Percentiles rank a stretch among this genome's conserved stretches.
phyloP scores from a whole-genome alignment of 345 rosid species.

The Abelmoschus esculentus region DNA sequence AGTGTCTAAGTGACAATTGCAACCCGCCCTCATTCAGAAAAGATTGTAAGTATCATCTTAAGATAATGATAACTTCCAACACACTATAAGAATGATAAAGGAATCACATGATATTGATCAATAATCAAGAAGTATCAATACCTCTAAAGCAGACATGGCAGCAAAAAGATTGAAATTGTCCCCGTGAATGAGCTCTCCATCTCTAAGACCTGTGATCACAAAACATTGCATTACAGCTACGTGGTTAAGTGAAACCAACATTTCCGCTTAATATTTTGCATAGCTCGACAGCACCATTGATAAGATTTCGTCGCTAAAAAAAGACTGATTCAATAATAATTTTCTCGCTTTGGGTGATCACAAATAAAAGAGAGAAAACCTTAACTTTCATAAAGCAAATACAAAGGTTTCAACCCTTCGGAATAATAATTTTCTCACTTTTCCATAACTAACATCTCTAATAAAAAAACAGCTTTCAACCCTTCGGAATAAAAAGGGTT shows the following conservation, averaged over 20 bases:
- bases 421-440: too few species aligned
- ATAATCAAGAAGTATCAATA: conserved; percentile 20
- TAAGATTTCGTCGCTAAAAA: not conserved
- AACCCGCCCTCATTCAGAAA: not conserved
- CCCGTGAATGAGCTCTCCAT: conserved; percentile 21
- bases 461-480: not conserved
- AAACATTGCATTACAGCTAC: not conserved
- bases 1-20: not conserved
- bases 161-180: conserved; percentile 91
- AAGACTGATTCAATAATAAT: too few species aligned
- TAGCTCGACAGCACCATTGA: not conserved
- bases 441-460: too few species aligned
- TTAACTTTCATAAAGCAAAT: not conserved
- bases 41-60: not conserved
- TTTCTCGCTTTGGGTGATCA: not conserved
- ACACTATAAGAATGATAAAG: not conserved
- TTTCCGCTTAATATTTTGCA: not conserved
- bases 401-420: too few species aligned
- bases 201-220: conserved; percentile 13
- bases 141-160: conserved; percentile 99
- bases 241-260: not conserved
- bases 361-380: not conserved
- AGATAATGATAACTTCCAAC: not conserved
- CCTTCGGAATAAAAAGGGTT: not conserved
- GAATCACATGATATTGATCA: not conserved